Evolutionary conservation across 192 early-diverging fungal species (phyloP), one percentile per base, ranked within the genome.

Genomic region (Backusella liffmaniae): DNA sequence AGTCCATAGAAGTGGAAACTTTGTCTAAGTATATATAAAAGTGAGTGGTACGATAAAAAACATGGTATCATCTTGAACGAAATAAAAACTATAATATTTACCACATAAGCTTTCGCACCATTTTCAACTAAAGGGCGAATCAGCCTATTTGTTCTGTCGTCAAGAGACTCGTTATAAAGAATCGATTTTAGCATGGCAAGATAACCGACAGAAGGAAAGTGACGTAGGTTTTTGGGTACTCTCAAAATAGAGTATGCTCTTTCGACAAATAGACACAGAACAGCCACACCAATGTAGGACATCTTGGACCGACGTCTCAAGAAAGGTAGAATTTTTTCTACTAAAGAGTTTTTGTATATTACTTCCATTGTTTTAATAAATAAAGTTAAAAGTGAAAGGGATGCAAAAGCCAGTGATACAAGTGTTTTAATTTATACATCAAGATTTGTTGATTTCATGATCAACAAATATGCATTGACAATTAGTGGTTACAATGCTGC

Each of bases 211-310:
- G 26, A 46, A n/a, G 70, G 70, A 1, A 29, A 71, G 4, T 36
- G 18, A 5, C 44, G 70, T 26, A 71, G 15, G 4, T 30, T 5
- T 30, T 71, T 71, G 12, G 70, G 70, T 26, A 41, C 36, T n/a
- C 39, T 49, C 8, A 71, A 32, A 44, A 71, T 46, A 26, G 70
- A 71, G 23, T 71, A 46, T 15, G 29, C 44, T 18, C 29, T 21
- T 15, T 71, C 18, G 13, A 44, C 29, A 10, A 44, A 15, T 15
- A 71, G 21, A 71, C 35, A 41, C 0, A 71, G 5, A 7, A 71
- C 42, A 46, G 70, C 70, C 4, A 42, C 70, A 71, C 70, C 41
- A 44, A 71, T 30, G 15, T 71, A 71, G 10, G 70, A 71, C 26
- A 29, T 39, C 42, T 44, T 44, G 15, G 70, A 71, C 5, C 16